phyloP scores from a whole-genome alignment of 129 eudicot genomes.

The Logfia minima region DNA sequence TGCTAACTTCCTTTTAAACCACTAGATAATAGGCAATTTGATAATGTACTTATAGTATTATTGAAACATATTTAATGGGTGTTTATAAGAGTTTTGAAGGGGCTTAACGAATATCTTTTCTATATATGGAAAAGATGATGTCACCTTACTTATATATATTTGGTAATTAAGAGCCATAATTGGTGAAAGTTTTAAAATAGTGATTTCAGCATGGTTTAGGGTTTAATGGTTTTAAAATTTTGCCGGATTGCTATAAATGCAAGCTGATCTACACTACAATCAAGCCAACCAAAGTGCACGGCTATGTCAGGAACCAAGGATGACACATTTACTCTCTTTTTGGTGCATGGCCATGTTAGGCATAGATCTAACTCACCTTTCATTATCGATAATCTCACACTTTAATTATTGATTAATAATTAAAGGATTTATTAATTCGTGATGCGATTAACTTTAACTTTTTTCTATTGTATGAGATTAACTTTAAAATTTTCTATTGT shows the following conservation, averaged over 20 bases:
- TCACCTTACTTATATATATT: neutral
- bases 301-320: neutral
- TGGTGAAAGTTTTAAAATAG: neutral
- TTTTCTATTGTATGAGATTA: no score
- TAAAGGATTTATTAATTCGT: no score
- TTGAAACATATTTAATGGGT: no score
- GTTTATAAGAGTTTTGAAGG: neutral
- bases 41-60: no score
- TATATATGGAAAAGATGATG: neutral
- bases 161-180: neutral
- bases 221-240: no score
- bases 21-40: no score
- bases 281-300: neutral
- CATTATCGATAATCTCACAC: neutral
- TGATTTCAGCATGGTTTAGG: no score
- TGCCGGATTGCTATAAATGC: no score
- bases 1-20: no score
- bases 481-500: no score
- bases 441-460: no score
- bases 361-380: neutral
- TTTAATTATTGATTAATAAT: no score
- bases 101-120: neutral
- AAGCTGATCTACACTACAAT: neutral
- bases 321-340: neutral
- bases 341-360: neutral